A percentile compares a stretch with the other conserved stretches of the same genome.
phyloP scores from a whole-genome alignment of 75 land plant species.

The Selaginella tamariscina region DNA sequence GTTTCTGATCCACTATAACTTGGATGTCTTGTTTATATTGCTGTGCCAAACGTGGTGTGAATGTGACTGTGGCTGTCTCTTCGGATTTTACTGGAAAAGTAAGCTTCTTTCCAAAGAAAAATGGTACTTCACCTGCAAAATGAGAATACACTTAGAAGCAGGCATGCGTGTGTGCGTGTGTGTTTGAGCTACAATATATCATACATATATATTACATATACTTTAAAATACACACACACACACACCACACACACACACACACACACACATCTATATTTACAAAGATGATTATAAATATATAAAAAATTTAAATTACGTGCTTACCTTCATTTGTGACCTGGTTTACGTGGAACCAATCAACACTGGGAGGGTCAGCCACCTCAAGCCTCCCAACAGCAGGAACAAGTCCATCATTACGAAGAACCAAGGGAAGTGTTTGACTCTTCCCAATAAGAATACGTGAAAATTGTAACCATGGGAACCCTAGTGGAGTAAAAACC shows the following conservation, averaged over 20 bases:
- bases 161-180: too few relatives aligned
- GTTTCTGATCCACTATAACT: constrained; percentile 17
- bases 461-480: constrained; percentile 23
- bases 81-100: constrained; percentile 13
- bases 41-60: constrained; percentile 13
- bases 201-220: too few relatives aligned
- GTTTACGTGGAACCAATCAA: constrained; percentile 17
- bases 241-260: too few relatives aligned
- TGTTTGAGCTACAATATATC: too few relatives aligned
- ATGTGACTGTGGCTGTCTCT: constrained; percentile 18
- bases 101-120: constrained; percentile 12
- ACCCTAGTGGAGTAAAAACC: constrained; percentile 15
- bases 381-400: constrained; percentile 19
- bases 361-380: constrained; percentile 8
- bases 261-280: too few relatives aligned
- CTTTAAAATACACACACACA: too few relatives aligned
- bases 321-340: constrained; percentile 13
- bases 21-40: constrained; percentile 17
- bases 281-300: too few relatives aligned
- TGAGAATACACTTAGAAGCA: too few relatives aligned
- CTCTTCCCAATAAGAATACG: constrained; percentile 17
- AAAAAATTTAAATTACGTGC: too few relatives aligned
- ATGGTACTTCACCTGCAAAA: constrained; percentile 3
- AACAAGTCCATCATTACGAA: constrained; percentile 23
- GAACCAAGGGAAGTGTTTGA: constrained; percentile 15